These are phyloP conservation scores for Magnolia changhungtana DNA, from an alignment of 164 flowering plant species.

Conservation along the genomic window DNA sequence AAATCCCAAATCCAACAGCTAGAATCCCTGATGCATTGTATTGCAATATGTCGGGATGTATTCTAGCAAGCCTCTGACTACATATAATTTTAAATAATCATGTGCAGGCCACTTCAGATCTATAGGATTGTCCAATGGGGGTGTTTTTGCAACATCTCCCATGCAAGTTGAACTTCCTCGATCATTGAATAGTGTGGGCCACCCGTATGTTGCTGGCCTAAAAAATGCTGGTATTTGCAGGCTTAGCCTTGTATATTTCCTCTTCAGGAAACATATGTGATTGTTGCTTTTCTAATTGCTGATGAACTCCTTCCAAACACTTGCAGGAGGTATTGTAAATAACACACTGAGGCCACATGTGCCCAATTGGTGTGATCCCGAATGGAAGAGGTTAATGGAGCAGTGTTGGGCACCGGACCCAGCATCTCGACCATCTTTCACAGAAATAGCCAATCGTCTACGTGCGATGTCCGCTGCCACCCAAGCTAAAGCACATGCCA, in stretches of 20 bases:
- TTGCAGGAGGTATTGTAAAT: constrained; percentile 73
- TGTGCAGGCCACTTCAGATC: not conserved
- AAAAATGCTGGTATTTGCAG: not conserved
- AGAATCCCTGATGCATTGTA: no score
- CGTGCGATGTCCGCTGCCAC: constrained; percentile 48
- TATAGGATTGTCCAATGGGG: not conserved
- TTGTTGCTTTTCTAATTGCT: not conserved
- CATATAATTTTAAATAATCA: not conserved
- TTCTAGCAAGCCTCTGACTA: no score
- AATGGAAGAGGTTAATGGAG: constrained; percentile 78
- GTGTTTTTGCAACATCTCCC: not conserved
- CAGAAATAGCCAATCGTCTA: constrained; percentile 64
- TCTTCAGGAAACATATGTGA: not conserved
- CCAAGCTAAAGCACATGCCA: constrained; percentile 33
- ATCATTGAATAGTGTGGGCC: not conserved
- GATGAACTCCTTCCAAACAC: not conserved
- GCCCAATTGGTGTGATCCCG: constrained; percentile 62
- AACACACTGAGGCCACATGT: constrained; percentile 72
- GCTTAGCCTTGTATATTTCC: not conserved
- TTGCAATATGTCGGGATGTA: no score
- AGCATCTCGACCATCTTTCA: constrained; percentile 57
- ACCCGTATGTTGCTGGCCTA: not conserved
- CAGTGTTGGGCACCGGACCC: constrained; percentile 87
- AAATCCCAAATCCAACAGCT: no score
- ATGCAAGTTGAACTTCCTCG: not conserved